These are phyloP conservation scores for Xylaria hypoxylon DNA, from an alignment of 2,329 filamentous ascomycete species.

Conservation along the genomic window DNA sequence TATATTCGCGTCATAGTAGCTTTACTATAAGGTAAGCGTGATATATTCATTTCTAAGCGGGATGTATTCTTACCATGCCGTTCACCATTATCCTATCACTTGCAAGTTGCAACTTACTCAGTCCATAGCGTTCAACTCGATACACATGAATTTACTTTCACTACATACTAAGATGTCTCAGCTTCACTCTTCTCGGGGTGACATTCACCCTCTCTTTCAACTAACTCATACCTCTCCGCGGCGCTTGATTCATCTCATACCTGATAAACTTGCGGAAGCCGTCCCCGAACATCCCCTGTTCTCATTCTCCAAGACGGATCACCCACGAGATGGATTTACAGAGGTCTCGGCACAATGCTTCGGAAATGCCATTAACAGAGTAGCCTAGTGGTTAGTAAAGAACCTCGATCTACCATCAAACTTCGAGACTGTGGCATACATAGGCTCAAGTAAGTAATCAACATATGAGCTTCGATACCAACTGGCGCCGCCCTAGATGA, in stretches of 20 bases:
- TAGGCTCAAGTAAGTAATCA: constrained; percentile 14
- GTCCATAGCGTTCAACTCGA: neutral
- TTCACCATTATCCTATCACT: neutral
- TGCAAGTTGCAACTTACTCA: neutral
- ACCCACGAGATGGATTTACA: constrained; percentile 14
- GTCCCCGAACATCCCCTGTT: constrained; percentile 22
- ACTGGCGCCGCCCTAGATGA: constrained; percentile 13
- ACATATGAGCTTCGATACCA: neutral
- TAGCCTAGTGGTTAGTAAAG: constrained; percentile 19
- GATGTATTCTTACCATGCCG: neutral
- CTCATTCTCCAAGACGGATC: constrained; percentile 13
- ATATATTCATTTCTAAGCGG: neutral
- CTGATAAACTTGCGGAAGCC: constrained; percentile 8
- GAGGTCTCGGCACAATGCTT: constrained; percentile 21
- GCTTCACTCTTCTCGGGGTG: neutral
- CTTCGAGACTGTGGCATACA: constrained; percentile 19
- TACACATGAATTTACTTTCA: neutral
- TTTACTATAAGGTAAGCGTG: neutral
- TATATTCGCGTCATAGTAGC: neutral
- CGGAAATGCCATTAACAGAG: constrained; percentile 17
- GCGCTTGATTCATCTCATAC: constrained; percentile 26
- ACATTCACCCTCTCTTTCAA: constrained; percentile 17
- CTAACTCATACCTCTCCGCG: neutral
- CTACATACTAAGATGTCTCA: neutral
- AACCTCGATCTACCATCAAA: constrained; percentile 4